Evolutionary conservation across 257 asterid genomes (phyloP), one percentile per base, ranked within the genome.

Genomic region (Ilex aquifolium): DNA sequence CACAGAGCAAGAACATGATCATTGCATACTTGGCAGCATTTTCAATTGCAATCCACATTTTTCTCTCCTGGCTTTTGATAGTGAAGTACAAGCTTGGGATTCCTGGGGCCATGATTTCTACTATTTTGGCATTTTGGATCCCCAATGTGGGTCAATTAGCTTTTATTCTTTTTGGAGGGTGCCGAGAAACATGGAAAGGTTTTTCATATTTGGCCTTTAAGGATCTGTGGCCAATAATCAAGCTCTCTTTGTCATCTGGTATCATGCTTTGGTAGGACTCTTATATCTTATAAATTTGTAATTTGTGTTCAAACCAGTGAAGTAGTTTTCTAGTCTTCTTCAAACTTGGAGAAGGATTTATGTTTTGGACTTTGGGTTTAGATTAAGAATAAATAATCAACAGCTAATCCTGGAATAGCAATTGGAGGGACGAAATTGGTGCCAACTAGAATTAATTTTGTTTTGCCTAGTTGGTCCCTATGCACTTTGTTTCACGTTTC

Each of bases 221-320:
- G 69, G 95, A 89, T 81, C 85, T 86, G 31, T 71, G 83, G 85
- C 89, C 91, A 0, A 81, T 84, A 0, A 58, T 86, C 76, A 84
- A 74, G 78, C 95, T 89, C 53, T 89, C 96, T 13, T 66, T 84
- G 13, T 81, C 95, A 6, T 81, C 96, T 5, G 95, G 97, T 63
- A 85, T 80, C 7, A 89, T 89, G 95, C 58, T 89, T 14, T 89
- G 95, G 94, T 86, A 60, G 69, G 73, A 56, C 13, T 53, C 54
- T 49, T 3, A 36, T 36, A 36, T 36, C 42, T 36, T 36, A 8
- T 21, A 21, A 21, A 21, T 21, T 36, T 1, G 42, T 8, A 36
- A 36, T 4, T 4, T 36, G 8, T 36, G 5, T 36, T 36, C 42
- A 8, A 36, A 2, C 42, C 42, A 36, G 7, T 36, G 5, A 36